phyloP scores from a whole-genome alignment of 441 rosid species.

The Omphalea diandra region DNA sequence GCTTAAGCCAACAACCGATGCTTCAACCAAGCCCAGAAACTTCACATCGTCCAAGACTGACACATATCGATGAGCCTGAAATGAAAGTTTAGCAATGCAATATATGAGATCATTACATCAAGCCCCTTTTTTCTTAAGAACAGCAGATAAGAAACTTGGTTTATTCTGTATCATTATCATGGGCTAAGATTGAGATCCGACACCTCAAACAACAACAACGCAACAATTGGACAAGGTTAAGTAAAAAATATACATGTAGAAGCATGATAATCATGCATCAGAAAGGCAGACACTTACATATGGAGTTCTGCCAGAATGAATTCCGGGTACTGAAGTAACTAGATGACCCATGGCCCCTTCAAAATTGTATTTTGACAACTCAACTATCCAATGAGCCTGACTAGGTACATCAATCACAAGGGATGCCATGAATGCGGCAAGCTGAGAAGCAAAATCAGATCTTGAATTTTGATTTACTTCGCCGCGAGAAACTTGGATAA shows the following conservation, averaged over 20 bases:
- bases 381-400: constrained; percentile 82
- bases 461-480: constrained; percentile 34
- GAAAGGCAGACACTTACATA: constrained; percentile 39
- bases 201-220: neutral
- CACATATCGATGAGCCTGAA: too few relatives aligned
- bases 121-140: too few relatives aligned
- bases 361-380: constrained; percentile 79
- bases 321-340: constrained; percentile 85
- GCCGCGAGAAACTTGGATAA: constrained; percentile 40
- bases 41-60: constrained; percentile 32
- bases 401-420: constrained; percentile 79
- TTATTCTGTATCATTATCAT: neutral
- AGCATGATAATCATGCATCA: constrained; percentile 4
- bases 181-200: constrained; percentile 5
- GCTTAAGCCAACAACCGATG: constrained; percentile 86
- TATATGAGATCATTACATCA: too few relatives aligned
- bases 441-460: constrained; percentile 85
- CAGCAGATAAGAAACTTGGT: neutral
- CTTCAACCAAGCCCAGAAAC: constrained; percentile 65
- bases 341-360: constrained; percentile 67
- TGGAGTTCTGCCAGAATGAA: constrained; percentile 55
- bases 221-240: neutral
- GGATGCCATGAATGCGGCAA: constrained; percentile 86
- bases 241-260: neutral
- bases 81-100: too few relatives aligned